Evolutionary conservation across 2,329 filamentous ascomycete genomes (phyloP).

Genomic region (Sclerotiophoma versabilis): DNA sequence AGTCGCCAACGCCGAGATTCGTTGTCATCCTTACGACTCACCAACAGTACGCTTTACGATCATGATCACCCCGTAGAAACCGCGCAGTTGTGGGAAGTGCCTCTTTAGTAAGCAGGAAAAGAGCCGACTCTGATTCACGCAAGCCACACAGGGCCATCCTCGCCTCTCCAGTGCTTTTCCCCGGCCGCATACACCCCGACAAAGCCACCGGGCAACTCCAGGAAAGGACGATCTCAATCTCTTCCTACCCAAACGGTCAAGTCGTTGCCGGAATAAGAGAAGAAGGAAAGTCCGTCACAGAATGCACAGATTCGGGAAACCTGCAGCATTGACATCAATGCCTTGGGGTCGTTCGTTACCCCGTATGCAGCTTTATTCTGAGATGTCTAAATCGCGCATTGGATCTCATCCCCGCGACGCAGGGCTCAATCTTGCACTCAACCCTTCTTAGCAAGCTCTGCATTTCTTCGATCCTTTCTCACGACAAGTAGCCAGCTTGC

Average conservation of each 20-base stretch:
- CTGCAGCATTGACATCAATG: neutral
- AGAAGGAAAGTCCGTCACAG: neutral
- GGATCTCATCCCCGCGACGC: neutral
- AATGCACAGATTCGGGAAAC: neutral
- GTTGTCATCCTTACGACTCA: neutral
- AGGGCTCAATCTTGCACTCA: neutral
- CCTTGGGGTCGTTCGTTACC: neutral
- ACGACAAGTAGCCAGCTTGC: slow-evolving; percentile 23
- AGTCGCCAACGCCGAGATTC: neutral
- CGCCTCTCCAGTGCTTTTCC: neutral
- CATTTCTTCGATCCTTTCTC: slow-evolving; percentile 18
- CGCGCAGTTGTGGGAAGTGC: too few species aligned
- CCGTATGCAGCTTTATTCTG: neutral
- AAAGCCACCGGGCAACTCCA: neutral
- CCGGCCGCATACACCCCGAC: neutral
- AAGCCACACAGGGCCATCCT: neutral
- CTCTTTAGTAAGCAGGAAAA: neutral
- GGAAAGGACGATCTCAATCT: slow-evolving; percentile 7
- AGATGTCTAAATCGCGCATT: neutral
- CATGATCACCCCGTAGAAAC: too few species aligned
- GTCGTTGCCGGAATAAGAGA: neutral
- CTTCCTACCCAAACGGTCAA: neutral
- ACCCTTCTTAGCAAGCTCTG: slow-evolving; percentile 1
- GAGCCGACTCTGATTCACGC: neutral
- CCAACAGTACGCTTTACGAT: too few species aligned